Percentiles rank a stretch among this genome's conserved stretches.
These are phyloP conservation scores for Penicillium daleae DNA, from an alignment of 495 filamentous ascomycete species.

Conservation along the genomic window DNA sequence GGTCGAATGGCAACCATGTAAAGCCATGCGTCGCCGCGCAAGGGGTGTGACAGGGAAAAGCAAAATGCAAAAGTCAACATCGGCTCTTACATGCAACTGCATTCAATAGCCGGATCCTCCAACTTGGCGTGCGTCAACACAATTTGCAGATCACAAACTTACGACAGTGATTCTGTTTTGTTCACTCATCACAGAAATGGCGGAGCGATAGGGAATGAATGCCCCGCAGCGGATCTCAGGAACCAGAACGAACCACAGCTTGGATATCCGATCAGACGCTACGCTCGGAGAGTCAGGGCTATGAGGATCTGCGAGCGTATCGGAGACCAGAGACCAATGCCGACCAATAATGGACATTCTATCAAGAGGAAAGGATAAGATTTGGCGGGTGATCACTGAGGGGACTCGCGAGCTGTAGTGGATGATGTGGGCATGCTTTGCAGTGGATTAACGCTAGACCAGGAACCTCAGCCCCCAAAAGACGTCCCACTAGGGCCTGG, in stretches of 20 bases:
- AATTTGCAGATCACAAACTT: not conserved
- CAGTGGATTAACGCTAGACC: not conserved
- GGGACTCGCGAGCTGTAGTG: not conserved
- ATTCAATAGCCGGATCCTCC: conserved; percentile 10
- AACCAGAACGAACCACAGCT: not conserved
- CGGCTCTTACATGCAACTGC: not conserved
- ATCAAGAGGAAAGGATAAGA: not conserved
- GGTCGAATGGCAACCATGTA: conserved; percentile 14
- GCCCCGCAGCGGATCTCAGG: not conserved
- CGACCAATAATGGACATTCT: not conserved
- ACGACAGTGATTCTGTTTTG: not conserved
- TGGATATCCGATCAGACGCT: not conserved
- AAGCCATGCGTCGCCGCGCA: conserved; percentile 24
- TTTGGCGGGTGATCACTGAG: not conserved
- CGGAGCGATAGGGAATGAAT: not conserved
- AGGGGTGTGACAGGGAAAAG: conserved; percentile 18
- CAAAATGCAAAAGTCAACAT: not conserved
- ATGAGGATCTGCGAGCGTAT: not conserved
- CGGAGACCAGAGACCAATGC: not conserved
- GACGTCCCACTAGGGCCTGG: no score
- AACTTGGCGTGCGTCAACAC: not conserved
- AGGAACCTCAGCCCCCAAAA: not conserved
- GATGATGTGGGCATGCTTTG: no score
- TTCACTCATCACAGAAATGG: not conserved
- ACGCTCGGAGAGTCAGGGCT: not conserved